A percentile compares a stretch with the other conserved stretches of the same genome.
phyloP scores from a whole-genome alignment of 208 protist genomes.

The Porcisia hertigi region DNA sequence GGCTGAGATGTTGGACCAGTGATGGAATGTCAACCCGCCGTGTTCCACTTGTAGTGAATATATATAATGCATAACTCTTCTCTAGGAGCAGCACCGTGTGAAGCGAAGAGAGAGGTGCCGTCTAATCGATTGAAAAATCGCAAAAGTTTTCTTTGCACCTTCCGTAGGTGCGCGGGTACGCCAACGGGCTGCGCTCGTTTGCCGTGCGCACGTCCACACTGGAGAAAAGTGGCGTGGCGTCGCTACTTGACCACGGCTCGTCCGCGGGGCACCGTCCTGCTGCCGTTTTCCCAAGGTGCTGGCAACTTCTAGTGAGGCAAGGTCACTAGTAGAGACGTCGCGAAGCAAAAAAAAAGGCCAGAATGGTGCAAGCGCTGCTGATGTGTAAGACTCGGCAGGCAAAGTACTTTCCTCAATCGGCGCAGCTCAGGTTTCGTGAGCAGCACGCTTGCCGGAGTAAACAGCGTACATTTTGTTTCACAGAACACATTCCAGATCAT shows the following conservation, averaged over 20 bases:
- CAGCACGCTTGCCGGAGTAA: constrained; percentile 41
- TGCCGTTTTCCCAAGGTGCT: background rate
- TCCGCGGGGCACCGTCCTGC: background rate
- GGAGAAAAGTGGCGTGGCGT: constrained; percentile 56
- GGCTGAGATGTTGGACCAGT: constrained; percentile 1
- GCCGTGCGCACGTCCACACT: constrained; percentile 50
- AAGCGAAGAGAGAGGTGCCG: background rate
- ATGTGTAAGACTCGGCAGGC: background rate
- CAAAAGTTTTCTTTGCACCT: constrained; percentile 35
- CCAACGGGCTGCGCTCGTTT: constrained; percentile 40
- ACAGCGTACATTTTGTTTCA: constrained; percentile 68
- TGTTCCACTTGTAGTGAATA: constrained; percentile 7
- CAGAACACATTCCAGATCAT: constrained; percentile 43
- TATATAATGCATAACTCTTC: no score
- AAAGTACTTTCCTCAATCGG: background rate
- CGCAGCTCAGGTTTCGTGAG: background rate
- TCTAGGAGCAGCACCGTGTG: background rate
- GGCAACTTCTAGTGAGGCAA: background rate
- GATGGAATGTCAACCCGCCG: constrained; percentile 3
- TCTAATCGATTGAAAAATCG: constrained; percentile 41
- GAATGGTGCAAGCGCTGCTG: background rate
- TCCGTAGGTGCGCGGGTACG: constrained; percentile 54
- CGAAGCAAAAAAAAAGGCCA: background rate
- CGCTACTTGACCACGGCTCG: constrained; percentile 32
- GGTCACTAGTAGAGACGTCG: background rate